Evolutionary conservation across 2,329 filamentous ascomycete species (phyloP), one percentile per base, ranked within the genome.

Genomic region (Bipolaris sorokiniana): DNA sequence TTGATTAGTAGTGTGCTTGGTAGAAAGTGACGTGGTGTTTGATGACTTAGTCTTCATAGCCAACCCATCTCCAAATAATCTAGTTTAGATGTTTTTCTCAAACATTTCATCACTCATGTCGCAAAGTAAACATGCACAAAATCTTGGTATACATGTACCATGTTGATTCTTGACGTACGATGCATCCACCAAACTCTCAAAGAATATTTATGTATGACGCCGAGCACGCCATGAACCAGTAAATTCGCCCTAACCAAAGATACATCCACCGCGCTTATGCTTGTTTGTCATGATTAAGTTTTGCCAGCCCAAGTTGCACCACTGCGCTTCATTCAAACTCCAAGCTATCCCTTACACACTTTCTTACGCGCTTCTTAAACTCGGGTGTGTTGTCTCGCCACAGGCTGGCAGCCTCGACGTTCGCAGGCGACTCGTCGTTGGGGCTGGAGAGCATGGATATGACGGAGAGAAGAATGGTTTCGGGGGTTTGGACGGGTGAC

Each of bases 371-470:
- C 73, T 86, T 84, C 80, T 97, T 93, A 79, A 97, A 99, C 75
- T 96, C 91, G 18, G 80, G 73, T 64, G 92, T 85, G 61, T 88
- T 83, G 70, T 97, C 93, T 61, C 94, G 85, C 93, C 94, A 98
- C 90, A 97, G 91, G 81, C 95, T 92, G 56, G 93, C 94, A 0
- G 94, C 94, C 80, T 98, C 94, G 40, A 98, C 90, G 73, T 98
- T 98, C 56, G 94, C 94, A 0, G 94, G 94, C 64, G 90, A 95
- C 83, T 98, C 94, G 74, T 98, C 94, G 77, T 98, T 98, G 58
- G 94, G 93, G 79, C 97, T 93, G 1, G 93, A 93, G 44, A 98
- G 86, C 93, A 98, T 98, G 78, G 92, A 97, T 90, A 98, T 98
- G 59, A 98, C 94, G 46, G 88, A 92, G 56, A 98, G 92, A 66